Evolutionary conservation across 768 basidiomycete genomes (phyloP), one percentile per base, ranked within the genome.

Genomic region (Panaeolus cyanescens): DNA sequence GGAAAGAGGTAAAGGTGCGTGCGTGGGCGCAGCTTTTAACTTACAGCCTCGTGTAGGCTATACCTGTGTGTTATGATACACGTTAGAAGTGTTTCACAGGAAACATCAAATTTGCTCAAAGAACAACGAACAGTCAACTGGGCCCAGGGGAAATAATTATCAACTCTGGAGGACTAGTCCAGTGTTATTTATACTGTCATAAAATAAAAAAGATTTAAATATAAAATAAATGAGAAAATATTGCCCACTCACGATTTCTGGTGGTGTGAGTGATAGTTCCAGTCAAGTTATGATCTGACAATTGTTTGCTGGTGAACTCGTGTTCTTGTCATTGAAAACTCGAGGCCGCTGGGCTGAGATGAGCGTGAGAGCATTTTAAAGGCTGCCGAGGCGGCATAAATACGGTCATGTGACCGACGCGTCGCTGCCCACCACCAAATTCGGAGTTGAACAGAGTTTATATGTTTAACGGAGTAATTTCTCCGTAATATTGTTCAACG

Each of bases 401-500:
- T 60, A 62, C 71, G 65, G 32, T 65, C 72, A 72, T 64, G 70
- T 73, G 72, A 70, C 57, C 12, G 63, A 64, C 71, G 72, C 72
- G 72, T 65, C 65, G 34, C 55, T 15, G 13, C 8, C 19, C 31
- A 15, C 7, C 9, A 17, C 32, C 28, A 30, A 40, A 34, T 56
- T 59, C 42, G 30, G 45, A 9, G 45, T 50, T 50, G 45, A 50
- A 50, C 45, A 50, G 25, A 19, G 10, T 39, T 42, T 17, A 25
- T 55, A 33, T 32, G 13, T 33, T 42, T 28, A 28, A 50, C 45
- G 22, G 45, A 28, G 4, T 15, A 8, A 10, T 50, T 50, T 50
- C 25, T 50, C 45, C 25, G 25, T 13, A 50, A 13, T 28, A 15
- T 13, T 50, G 12, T n/a, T 50, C 45, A 13, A 34, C 56, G 55